Evolutionary conservation across 148 eudicot species (phyloP), one percentile per base, ranked within the genome.

Genomic region (Camellia granthamiana): DNA sequence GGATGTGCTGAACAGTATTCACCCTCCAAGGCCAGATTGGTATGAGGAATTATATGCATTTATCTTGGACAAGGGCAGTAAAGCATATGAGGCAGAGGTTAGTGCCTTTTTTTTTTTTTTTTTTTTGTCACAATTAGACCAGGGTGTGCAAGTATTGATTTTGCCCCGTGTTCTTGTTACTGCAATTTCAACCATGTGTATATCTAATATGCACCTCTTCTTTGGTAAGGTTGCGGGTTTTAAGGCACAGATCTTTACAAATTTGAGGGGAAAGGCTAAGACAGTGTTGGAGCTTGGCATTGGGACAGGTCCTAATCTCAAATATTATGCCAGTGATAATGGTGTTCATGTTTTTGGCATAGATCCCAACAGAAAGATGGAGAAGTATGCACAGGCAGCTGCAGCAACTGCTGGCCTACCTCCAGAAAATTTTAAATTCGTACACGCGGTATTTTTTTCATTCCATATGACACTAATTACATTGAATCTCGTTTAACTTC

Each of bases 261-360:
- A 87, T 51, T 62, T 95, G 86, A 95, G 75, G 73, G 92, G 93
- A 82, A 84, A 84, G 62, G 92, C 88, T 7, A 81, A 87, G 69
- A 86, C 85, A 12, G 84, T 95, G 2, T 49, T 95, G 84, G 98
- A 95, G 85, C 84, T 95, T 47, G 98, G 98, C 6, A 86, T 95
- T 44, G 98, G 98, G 13, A 86, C 96, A 4, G 98, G 98, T 52
- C 97, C 98, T 43, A 95, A 95, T 82, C 89, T 95, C 58, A 93
- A 88, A 77, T 95, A 91, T 76, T 95, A 95, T 77, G 92, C 93
- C 0, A 66, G 81, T 69, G 82, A 82, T 54, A 64, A 72, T 15
- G 87, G 75, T 55, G 78, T 86, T n/a, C 73, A 16, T 69, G 89
- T 95, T 51, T 58, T 85, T 81, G 96, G 96, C 47, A 83, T 90